A percentile compares a stretch with the other conserved stretches of the same genome.
Evolutionary conservation across 305 asterid genomes (phyloP).

Genomic region (Nicotiana rustica): DNA sequence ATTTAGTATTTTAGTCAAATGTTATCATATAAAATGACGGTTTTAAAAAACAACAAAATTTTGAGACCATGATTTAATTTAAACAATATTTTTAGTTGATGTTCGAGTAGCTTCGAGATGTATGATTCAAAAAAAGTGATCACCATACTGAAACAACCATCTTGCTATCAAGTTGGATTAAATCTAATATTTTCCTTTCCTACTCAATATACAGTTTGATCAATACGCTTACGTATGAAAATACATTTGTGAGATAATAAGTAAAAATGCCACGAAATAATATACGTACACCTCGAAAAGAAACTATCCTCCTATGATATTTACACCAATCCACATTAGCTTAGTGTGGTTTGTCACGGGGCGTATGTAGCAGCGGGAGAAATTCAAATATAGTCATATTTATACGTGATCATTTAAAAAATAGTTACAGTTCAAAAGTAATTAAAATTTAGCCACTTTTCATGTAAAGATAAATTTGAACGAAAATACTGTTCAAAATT

Average conservation of each 20-base stretch:
- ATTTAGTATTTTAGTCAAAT: neutral
- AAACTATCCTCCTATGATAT: too few relatives aligned
- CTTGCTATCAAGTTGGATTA: neutral
- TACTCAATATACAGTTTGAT: neutral
- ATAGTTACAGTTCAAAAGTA: too few relatives aligned
- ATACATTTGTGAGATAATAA: conserved; percentile 23
- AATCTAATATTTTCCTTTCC: neutral
- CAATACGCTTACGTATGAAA: neutral
- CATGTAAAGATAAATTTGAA: too few relatives aligned
- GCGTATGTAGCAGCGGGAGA: too few relatives aligned
- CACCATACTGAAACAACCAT: conserved; percentile 10
- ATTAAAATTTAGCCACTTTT: too few relatives aligned
- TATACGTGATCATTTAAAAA: too few relatives aligned
- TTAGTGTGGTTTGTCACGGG: too few relatives aligned
- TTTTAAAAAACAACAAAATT: too few relatives aligned
- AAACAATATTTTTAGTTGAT: neutral
- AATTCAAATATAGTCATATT: too few relatives aligned
- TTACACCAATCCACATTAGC: too few relatives aligned
- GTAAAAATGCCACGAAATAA: neutral
- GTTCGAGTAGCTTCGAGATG: neutral
- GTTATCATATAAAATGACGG: neutral
- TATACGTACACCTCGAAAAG: neutral
- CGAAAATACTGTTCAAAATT: too few relatives aligned
- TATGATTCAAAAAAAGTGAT: conserved; percentile 16
- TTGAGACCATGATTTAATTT: neutral